Evolutionary conservation across 2,329 filamentous ascomycete genomes (phyloP), one percentile per base, ranked within the genome.

Genomic region (Venturia effusa): DNA sequence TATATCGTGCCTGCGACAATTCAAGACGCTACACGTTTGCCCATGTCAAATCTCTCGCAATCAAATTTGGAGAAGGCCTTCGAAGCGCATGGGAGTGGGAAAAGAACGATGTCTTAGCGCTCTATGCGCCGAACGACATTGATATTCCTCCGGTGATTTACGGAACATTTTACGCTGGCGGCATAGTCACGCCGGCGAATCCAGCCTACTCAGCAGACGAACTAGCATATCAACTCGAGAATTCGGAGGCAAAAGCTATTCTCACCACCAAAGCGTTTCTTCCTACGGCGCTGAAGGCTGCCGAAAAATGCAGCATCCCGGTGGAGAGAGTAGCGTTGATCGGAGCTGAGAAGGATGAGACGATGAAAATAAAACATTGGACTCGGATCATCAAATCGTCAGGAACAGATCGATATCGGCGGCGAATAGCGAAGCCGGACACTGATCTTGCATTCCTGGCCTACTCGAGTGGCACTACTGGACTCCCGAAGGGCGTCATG

Each of bases 401-500:
- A 1, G 80, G 84, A 4, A 79, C 82, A 0, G 78, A 80, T 3
- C 80, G 83, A 67, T 85, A 83, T 70, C 80, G 84, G n/a, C 82
- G 82, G 63, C 79, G 85, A 6, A 85, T 83, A 68, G 76, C 90
- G 62, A 80, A 88, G 59, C 84, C 90, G 0, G 80, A 82, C 60
- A 86, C 85, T 64, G 91, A 96, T 71, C 74, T 94, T 27, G 88
- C 90, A 0, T 96, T 94, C 70, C 76, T 97, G 63, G 90, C 95
- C 0, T 97, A 96, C 74, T 91, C 87, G 61, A 92, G 88, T 8
- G 93, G 93, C 7, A 97, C 93, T 0, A 97, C 93, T 0, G 92
- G 93, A 1, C 78, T 92, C 61, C 92, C 93, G 0, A 97, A 97
- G 75, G 93, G 92, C 17, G 93, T 97, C 19, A 89, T 90, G 83